These are phyloP conservation scores for Prunella vulgaris DNA, from an alignment of 257 asterid species.

Conservation along the genomic window DNA sequence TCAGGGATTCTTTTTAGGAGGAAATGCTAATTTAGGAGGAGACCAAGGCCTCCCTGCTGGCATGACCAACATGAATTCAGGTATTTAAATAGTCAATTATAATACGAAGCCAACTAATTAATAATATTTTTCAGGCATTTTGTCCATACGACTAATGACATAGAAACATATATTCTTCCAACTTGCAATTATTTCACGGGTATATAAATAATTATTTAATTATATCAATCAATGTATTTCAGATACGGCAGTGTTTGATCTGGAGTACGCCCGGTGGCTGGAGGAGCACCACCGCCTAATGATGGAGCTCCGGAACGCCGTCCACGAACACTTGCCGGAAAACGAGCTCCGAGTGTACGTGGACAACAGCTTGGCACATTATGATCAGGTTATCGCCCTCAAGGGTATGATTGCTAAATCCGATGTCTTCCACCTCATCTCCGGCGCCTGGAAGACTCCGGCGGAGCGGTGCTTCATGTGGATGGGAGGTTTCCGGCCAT, in stretches of 20 bases:
- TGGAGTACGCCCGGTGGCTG: slow-evolving; percentile 83
- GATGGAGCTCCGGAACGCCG: slow-evolving; percentile 64
- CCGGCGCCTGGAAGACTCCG: slow-evolving; percentile 91
- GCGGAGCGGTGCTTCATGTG: slow-evolving; percentile 89
- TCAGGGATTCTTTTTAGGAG: slow-evolving; percentile 68
- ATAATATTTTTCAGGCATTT: background rate
- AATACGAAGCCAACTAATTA: slow-evolving; percentile 3
- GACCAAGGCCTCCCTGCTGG: slow-evolving; percentile 50
- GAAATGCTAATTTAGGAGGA: slow-evolving; percentile 49
- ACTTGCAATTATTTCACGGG: background rate
- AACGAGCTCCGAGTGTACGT: slow-evolving; percentile 57
- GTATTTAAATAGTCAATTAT: slow-evolving; percentile 19
- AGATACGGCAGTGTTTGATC: slow-evolving; percentile 62
- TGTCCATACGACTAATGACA: background rate
- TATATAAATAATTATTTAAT: background rate
- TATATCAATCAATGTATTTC: background rate
- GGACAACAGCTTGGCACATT: slow-evolving; percentile 59
- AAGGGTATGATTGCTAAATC: slow-evolving; percentile 55
- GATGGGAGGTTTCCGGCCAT: slow-evolving; percentile 90
- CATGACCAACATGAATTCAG: slow-evolving; percentile 53
- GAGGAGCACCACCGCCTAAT: slow-evolving; percentile 71
- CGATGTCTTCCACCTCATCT: slow-evolving; percentile 69
- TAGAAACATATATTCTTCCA: background rate
- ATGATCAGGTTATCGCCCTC: slow-evolving; percentile 49
- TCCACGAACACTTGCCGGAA: slow-evolving; percentile 61